Evolutionary conservation across 129 eudicot species (phyloP), one percentile per base, ranked within the genome.

Genomic region (Tagetes patula): DNA sequence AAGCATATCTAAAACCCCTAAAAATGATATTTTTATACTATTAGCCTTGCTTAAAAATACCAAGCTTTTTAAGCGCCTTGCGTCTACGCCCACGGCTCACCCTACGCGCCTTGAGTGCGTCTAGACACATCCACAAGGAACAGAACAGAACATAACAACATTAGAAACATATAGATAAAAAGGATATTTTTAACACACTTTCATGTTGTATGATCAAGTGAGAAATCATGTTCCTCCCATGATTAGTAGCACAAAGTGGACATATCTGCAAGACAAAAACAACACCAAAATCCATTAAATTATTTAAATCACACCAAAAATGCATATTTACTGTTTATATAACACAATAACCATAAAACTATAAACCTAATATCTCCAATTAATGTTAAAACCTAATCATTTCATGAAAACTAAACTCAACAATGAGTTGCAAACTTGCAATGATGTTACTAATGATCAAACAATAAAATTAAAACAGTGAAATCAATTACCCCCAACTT

Each of bases 131-230:
- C 27, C 27, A 20, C 27, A 20, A 20, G 27, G 27, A 20, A 20
- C 27, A 20, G 27, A 20, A 20, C 27, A 20, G 27, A 20, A 20
- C 27, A 20, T 20, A 20, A 20, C 27, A 20, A 20, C 27, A 20
- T 20, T 20, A 20, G 27, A 60, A 43, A 20, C 47, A 62, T 42
- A 41, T 37, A 72, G 43, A 68, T 49, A 56, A 45, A 54, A 82
- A 89, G 89, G 92, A 86, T 86, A 89, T 89, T 73, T 81, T 86
- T 47, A 84, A 59, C 14, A 83, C 70, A 65, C 75, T 77, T 72
- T 80, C 86, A 62, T 84, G 92, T 53, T 86, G 84, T 34, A 79
- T 68, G 56, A 83, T 84, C 58, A 89, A 42, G 78, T 86, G 96
- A 5, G 83, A 82, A 84, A 82, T 86, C 89, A 86, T 81, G 77